Evolutionary conservation across 2,329 filamentous ascomycete species (phyloP), one percentile per base, ranked within the genome.

Genomic region (Colletotrichum navitas): DNA sequence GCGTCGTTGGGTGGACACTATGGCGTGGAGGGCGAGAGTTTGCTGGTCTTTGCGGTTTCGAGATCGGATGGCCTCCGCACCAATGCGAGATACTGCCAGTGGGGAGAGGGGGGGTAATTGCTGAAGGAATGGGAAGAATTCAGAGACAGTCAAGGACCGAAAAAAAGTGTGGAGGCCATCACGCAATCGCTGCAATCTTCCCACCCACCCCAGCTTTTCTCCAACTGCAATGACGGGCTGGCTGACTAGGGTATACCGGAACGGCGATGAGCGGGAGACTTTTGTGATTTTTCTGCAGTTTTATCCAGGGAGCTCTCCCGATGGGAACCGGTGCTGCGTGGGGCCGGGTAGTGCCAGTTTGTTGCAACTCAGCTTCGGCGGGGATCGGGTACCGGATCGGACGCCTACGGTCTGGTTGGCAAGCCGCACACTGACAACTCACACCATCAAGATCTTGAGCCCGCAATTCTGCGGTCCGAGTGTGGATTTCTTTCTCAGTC

Each of bases 371-470:
- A 32, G 36, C 36, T 34, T 47, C 41, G 51, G 41, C 43, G 34
- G 41, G 51, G 32, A 16, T 69, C 68, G 64, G 64, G 64, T 60
- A 58, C 64, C 68, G 68, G 68, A 39, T 54, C 59, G 64, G 68
- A 29, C 47, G 58, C 29, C n/a, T 18, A 21, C 55, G 54, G 1
- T 49, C 41, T 26, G 12, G 14, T 34, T 21, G 39, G 41, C 24
- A 62, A 39, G 11, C 29, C 18, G 18, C 41, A 43, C 18, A 6
- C 8, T 26, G 16, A 26, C 1, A 29, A 5, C 47, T 51, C 39
- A 56, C 64, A 71, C n/a, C 58, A 71, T 68, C 29, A 29, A 29
- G 29, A 29, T n/a, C n/a, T n/a, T n/a, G n/a, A n/a, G n/a, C n/a
- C n/a, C n/a, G n/a, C n/a, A n/a, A n/a, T n/a, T n/a, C n/a, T n/a